A percentile compares a stretch with the other conserved stretches of the same genome.
Evolutionary conservation across 2,329 filamentous ascomycete species (phyloP).

Genomic region (Hymenoscyphus scutula): DNA sequence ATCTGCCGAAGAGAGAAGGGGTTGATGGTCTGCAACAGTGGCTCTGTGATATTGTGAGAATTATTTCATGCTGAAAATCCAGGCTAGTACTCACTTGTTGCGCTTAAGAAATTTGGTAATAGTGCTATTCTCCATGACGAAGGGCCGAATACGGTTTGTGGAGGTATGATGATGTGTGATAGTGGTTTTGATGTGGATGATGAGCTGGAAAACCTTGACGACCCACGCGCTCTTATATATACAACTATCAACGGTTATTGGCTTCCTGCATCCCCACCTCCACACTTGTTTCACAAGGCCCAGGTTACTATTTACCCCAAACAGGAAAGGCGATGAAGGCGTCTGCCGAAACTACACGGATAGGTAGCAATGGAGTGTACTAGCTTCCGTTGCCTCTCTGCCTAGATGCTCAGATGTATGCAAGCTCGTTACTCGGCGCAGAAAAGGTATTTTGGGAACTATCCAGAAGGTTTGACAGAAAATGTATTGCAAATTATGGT

Average conservation of each 20-base stretch:
- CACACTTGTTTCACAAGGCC: neutral
- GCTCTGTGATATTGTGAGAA: conserved; percentile 2
- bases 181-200: neutral
- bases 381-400: neutral
- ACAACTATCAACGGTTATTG: neutral
- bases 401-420: neutral
- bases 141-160: neutral
- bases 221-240: neutral
- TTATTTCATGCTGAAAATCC: neutral
- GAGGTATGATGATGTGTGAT: neutral
- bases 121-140: neutral
- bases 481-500: neutral
- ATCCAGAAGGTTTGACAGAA: neutral
- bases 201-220: neutral
- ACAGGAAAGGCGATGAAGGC: neutral
- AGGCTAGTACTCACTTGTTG: neutral
- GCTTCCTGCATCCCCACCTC: too few relatives aligned
- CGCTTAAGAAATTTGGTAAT: neutral
- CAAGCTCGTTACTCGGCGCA: neutral
- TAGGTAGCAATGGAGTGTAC: neutral
- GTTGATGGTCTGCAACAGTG: conserved; percentile 12
- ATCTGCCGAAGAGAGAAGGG: conserved; percentile 15
- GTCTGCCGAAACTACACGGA: neutral
- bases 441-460: neutral
- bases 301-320: neutral